Conservation (phyloP, 768 basidiomycete species). For the Fomitopsis serialis region DNA sequence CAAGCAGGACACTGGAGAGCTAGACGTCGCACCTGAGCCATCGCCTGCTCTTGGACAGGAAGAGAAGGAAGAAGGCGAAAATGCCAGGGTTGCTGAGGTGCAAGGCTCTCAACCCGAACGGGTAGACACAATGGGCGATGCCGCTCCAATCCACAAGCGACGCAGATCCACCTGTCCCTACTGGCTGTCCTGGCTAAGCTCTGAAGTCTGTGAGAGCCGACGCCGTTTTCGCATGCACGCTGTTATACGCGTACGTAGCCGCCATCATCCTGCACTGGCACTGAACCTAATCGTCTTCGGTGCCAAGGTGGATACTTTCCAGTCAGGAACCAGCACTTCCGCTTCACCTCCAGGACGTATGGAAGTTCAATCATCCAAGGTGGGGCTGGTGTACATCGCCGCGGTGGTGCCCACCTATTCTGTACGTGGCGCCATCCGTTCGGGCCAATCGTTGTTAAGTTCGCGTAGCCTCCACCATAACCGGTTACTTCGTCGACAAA, state of each 20-base stretch:
- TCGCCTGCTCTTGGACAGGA: too few species aligned
- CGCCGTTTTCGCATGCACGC: conserved; percentile 21
- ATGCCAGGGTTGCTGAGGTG: too few species aligned
- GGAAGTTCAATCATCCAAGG: conserved; percentile 29
- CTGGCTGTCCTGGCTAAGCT: conserved; percentile 19
- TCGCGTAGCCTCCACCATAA: conserved; percentile 45
- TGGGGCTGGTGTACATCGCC: conserved; percentile 66
- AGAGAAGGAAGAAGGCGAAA: too few species aligned
- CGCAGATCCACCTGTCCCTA: conserved; percentile 8
- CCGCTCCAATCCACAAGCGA: too few species aligned
- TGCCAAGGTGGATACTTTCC: conserved; percentile 20
- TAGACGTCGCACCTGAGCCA: neutral
- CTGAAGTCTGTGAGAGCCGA: conserved; percentile 21
- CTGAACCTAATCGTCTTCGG: neutral
- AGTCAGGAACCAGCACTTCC: conserved; percentile 30
- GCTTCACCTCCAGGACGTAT: conserved; percentile 28
- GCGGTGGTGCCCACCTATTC: conserved; percentile 59
- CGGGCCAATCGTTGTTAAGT: neutral
- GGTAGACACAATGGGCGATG: too few species aligned
- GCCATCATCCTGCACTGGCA: neutral
- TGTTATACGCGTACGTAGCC: conserved; percentile 30
- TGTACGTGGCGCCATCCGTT: conserved; percentile 39
- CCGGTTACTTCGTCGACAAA: conserved; percentile 56
- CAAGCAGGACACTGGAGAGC: neutral
- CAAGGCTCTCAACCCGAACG: too few species aligned